Percentiles rank a stretch among this genome's conserved stretches.
Conservation (phyloP, 371 early-diverging fungal genomes). For the Chytridium lagenaria region DNA sequence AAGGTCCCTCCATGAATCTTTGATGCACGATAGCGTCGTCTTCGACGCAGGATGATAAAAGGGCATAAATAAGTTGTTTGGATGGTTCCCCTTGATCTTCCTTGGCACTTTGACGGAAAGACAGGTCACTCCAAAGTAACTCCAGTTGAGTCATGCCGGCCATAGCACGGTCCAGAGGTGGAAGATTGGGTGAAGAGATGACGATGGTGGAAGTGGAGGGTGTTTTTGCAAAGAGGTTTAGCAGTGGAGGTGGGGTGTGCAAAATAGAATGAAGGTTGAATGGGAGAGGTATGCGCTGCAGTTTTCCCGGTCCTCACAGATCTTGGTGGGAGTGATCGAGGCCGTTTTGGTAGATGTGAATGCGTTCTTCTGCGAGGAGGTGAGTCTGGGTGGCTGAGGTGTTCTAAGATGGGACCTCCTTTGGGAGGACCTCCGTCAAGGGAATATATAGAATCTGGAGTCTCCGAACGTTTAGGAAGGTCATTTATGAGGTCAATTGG, state of each 20-base stretch:
- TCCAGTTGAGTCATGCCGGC: neutral
- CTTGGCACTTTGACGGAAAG: neutral
- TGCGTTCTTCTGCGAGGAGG: no score
- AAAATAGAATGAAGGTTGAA: neutral
- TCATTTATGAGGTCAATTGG: no score
- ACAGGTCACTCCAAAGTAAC: neutral
- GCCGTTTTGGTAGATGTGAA: neutral
- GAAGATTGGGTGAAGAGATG: neutral
- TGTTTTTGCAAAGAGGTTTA: neutral
- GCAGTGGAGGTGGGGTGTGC: no score
- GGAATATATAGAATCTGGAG: neutral
- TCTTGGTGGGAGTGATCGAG: neutral
- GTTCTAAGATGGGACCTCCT: neutral
- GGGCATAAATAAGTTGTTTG: neutral
- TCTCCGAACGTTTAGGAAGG: neutral
- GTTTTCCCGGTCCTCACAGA: no score
- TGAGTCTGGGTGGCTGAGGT: neutral
- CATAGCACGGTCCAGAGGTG: conserved; percentile 4
- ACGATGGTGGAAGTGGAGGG: neutral
- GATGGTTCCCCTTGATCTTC: neutral
- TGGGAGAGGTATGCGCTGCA: neutral
- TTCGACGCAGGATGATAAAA: neutral
- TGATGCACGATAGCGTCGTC: neutral
- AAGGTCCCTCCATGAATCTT: neutral
- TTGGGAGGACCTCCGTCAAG: neutral